Percentiles rank a stretch among this genome's conserved stretches.
phyloP scores from a whole-genome alignment of 805 yeast genomes.

The Candida oleophila region DNA sequence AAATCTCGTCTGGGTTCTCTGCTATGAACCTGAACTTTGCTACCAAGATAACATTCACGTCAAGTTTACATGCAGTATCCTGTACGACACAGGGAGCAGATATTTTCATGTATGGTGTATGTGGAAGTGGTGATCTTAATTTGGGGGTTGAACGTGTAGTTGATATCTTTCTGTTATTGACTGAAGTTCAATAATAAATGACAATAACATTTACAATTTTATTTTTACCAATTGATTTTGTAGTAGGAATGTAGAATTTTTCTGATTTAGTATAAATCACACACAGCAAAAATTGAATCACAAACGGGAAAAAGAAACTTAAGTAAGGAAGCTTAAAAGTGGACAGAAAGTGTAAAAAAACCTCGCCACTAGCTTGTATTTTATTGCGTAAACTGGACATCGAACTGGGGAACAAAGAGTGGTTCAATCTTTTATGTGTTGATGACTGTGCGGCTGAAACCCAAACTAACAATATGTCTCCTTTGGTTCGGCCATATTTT shows the following conservation, averaged over 20 bases:
- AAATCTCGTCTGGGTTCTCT: conserved; percentile 43
- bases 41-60: conserved; percentile 32
- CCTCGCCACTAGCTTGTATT: not conserved
- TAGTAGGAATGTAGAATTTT: not conserved
- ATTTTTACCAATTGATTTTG: too few relatives aligned
- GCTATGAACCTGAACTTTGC: conserved; percentile 46
- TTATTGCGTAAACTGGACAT: not conserved
- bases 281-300: not conserved
- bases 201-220: too few relatives aligned
- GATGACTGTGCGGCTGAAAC: not conserved
- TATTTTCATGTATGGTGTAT: not conserved
- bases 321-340: not conserved
- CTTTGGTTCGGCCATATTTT: not conserved
- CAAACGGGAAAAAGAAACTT: not conserved
- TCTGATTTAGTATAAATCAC: not conserved
- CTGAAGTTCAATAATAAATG: too few relatives aligned
- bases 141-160: too few relatives aligned
- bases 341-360: not conserved
- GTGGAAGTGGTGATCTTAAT: too few relatives aligned
- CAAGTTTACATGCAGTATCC: conserved; percentile 4
- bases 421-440: too few relatives aligned
- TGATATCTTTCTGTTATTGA: too few relatives aligned
- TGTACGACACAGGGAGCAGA: conserved; percentile 5
- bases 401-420: not conserved
- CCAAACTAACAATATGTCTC: not conserved